phyloP scores from a whole-genome alignment of 148 eudicot species.

The Dysphania ambrosioides region DNA sequence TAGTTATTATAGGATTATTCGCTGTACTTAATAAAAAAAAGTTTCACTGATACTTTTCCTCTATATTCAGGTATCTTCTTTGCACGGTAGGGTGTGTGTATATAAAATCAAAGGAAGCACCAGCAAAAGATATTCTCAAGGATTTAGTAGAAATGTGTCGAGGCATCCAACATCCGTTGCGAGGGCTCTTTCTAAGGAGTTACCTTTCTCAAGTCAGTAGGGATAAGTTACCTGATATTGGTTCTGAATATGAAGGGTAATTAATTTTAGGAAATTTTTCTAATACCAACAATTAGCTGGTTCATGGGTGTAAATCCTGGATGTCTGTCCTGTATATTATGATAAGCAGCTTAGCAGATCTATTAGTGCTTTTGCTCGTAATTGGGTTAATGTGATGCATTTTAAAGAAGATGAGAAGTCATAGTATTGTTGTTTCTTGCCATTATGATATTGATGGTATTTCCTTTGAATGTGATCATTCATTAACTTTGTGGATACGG shows the following conservation, averaged over 20 bases:
- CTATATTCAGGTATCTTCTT: slow-evolving; percentile 72
- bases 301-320: neutral
- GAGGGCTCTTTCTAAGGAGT: slow-evolving; percentile 95
- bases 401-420: neutral
- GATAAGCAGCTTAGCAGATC: neutral
- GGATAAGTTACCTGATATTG: slow-evolving; percentile 96
- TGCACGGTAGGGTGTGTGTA: slow-evolving; percentile 97
- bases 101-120: slow-evolving; percentile 96
- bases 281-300: neutral
- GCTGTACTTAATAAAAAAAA: neutral
- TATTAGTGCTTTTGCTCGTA: neutral
- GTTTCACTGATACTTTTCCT: slow-evolving; percentile 6
- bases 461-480: slow-evolving; percentile 9
- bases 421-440: neutral
- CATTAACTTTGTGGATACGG: neutral
- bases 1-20: neutral
- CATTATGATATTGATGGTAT: neutral
- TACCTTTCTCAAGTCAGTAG: slow-evolving; percentile 91
- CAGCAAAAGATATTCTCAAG: slow-evolving; percentile 91
- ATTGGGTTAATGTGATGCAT: neutral
- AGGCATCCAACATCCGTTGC: slow-evolving; percentile 93
- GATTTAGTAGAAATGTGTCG: slow-evolving; percentile 99
- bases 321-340: neutral
- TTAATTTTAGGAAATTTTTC: slow-evolving; percentile 9
- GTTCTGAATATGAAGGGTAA: slow-evolving; percentile 99